Evolutionary conservation across 2,329 filamentous ascomycete genomes (phyloP), one percentile per base, ranked within the genome.

Genomic region (Fusarium sarcochroum): DNA sequence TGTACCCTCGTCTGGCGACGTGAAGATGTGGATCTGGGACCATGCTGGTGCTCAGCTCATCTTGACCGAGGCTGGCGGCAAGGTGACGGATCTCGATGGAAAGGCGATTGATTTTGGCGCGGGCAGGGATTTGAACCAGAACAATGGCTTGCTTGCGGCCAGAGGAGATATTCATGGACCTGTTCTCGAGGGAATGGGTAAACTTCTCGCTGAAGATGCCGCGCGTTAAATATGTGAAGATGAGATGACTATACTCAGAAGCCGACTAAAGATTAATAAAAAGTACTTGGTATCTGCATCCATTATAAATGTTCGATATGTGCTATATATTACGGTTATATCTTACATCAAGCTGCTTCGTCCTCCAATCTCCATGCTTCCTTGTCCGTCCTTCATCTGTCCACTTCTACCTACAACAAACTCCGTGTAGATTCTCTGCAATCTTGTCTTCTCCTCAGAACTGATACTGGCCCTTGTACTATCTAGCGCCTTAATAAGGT

Each of bases 361-460:
- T 15, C 94, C 96, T 9, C 96, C 96, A 80, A 99, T 89, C 80
- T 98, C 96, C 79, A 90, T 97, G 58, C 91, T 92, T 0, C 92
- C 94, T 80, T 98, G 93, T 3, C 96, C 96, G 79, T 92, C 95
- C 63, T 90, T 93, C 93, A 99, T 94, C 83, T 98, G 94, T 9
- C 96, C 96, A 78, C 94, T 97, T 71, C 96, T 86, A 1, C 94
- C 94, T 6, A 93, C 92, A 1, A 98, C 90, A 83, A 99, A 99
- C 81, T 99, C 96, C 17, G 86, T 85, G 77, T 99, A 99, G 64
- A 99, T 98, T 40, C 87, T 88, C 73, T 88, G 86, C 69, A 99
- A 80, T 62, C 95, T 84, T 65, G 82, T 85, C 73, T 90, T 87
- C 81, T 99, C 96, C 62, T 93, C 87, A 5, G 84, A 83, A 76